Evolutionary conservation across 148 eudicot species (phyloP), one percentile per base, ranked within the genome.

Genomic region (Fagopyrum esculentum): DNA sequence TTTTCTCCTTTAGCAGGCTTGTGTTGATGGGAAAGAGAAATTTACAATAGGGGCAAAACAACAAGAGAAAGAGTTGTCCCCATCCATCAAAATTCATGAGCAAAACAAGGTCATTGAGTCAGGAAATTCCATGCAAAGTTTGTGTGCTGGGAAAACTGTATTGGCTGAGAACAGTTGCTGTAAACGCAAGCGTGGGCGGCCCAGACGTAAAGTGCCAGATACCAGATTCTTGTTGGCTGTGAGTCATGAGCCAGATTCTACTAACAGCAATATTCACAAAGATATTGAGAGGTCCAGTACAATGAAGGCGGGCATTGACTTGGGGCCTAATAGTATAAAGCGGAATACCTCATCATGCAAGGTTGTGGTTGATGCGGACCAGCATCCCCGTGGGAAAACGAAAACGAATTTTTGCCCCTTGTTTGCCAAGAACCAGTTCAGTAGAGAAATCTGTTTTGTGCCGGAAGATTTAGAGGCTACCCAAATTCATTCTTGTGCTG

Each of bases 71-170:
- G 71, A 40, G 46, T 40, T 66, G 8, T 13, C 6, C 46, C 71
- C 46, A 11, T 66, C 71, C 43, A 13, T 5, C 46, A 40, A 66
- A 40, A 35, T 66, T 12, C 19, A 43, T 40, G 71, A 66, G 71
- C 71, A 66, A 66, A 66, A 40, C 46, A 66, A 66, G 45, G 19
- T 56, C 10, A 59, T 55, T 81, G 79, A 69, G 71, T 76, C 85
- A n/a, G 91, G 79, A 83, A 79, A 76, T 48, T 78, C 82, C 56
- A 79, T 77, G 74, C 75, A 48, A 74, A 77, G 83, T 83, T 81
- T 74, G 35, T 71, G 82, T 73, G 78, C 84, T 17, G 88, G 82
- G 73, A 70, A 84, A 76, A 81, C 84, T 45, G 81, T 71, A 77
- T 85, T 77, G 22, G 72, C 71, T 12, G 86, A 82, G 82, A 89